Evolutionary conservation across 805 yeast genomes (phyloP), one percentile per base, ranked within the genome.

Genomic region (Pichia heedii): DNA sequence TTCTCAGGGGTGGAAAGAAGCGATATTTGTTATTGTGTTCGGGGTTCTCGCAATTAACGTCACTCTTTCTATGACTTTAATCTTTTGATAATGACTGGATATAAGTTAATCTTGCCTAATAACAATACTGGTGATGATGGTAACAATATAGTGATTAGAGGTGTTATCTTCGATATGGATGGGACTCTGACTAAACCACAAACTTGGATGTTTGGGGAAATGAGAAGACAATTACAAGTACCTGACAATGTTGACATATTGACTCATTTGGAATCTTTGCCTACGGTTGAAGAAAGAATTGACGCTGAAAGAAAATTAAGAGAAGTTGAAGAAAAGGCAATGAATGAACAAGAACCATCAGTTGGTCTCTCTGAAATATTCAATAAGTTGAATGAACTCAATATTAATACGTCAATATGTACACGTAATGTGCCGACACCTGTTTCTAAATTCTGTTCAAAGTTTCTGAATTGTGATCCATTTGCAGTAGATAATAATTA

Each of bases 81-180:
- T 13, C 26, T 12, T 24, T 24, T 15, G 32, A 27, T 27, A 27
- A 15, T 27, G 32, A 15, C 32, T 6, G 15, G 32, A 27, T 27
- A 27, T 15, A 27, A 11, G n/a, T 27, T 27, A 15, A n/a, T 13
- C 6, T 11, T 27, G 6, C n/a, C 32, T 2, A 27, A 27, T 15
- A 27, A 24, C 10, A 24, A 27, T 27, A 5, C 5, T 24, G 11
- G 11, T 3, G 11, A 24, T 24, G 26, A 24, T 24, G 26, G 11
- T 10, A 3, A 9, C 9, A 24, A 24, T 24, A 12, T 24, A 24
- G 11, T 5, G 2, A 24, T 49, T n/a, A 40, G 63, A 36, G 85
- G 85, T 0, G 56, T 83, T 7, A 67, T 83, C 1, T 83, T 83
- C 55, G 90, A 83, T 53, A 82, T 83, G 90, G 90, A 83, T 56